Evolutionary conservation across 2,329 filamentous ascomycete species (phyloP).

Genomic region (Sordariomycetes sp.): DNA sequence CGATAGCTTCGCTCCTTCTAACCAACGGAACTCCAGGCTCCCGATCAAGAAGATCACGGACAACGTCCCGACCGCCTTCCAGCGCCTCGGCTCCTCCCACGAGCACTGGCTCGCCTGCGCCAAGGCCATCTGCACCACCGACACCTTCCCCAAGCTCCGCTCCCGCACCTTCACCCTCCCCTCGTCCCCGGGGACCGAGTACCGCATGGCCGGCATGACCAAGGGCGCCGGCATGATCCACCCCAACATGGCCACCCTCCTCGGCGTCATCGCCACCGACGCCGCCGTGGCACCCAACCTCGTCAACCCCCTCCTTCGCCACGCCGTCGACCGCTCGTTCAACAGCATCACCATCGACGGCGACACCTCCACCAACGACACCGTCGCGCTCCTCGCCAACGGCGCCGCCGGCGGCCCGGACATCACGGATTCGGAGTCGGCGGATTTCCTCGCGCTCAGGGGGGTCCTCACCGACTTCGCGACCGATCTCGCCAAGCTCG

Average conservation of each 20-base stretch:
- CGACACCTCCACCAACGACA: conserved; percentile 96
- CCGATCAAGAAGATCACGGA: conserved; percentile 83
- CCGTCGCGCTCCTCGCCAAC: conserved; percentile 87
- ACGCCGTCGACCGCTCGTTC: conserved; percentile 74
- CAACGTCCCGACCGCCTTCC: conserved; percentile 66
- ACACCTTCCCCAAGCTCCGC: conserved; percentile 93
- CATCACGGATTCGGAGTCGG: conserved; percentile 37
- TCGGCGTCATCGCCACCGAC: conserved; percentile 86
- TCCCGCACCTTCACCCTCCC: conserved; percentile 77
- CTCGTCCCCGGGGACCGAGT: conserved; percentile 61
- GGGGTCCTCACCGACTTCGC: conserved; percentile 64
- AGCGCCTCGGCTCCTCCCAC: conserved; percentile 60
- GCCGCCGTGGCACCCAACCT: conserved; percentile 59
- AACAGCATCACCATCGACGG: conserved; percentile 96
- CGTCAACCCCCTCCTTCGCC: conserved; percentile 56
- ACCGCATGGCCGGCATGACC: conserved; percentile 84
- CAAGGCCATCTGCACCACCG: conserved; percentile 91
- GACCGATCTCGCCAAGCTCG: conserved; percentile 74
- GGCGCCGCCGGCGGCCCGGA: conserved; percentile 69
- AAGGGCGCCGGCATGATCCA: conserved; percentile 99
- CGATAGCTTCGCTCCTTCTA: conserved; percentile 7
- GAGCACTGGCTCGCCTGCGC: conserved; percentile 79
- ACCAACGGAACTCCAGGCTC: conserved; percentile 38
- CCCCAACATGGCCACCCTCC: conserved; percentile 94
- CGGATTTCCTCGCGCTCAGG: conserved; percentile 60